Base-by-base conservation (phyloP, 2,329 filamentous ascomycete genomes). In the Cordyceps cicadae region DNA sequence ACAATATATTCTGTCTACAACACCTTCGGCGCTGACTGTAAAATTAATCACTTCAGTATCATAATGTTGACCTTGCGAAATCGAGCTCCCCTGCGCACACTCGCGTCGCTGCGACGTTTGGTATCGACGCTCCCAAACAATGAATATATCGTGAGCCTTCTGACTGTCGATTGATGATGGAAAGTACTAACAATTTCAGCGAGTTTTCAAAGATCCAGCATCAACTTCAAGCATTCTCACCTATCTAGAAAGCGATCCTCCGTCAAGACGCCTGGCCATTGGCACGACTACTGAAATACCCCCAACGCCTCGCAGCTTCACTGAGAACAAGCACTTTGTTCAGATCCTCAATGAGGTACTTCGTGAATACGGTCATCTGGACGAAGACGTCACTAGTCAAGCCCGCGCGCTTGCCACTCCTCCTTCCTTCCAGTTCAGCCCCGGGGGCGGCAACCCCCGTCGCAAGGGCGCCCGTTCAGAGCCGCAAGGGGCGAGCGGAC, bases 321-420 rank as follows among this genome's bases (percentile, higher is more conserved):
- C 70, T 24, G 80, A 83, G 67, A 89, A 88, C 68, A 77, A 73
- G 11, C 71, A 74, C 24, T 89, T 89, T 69, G 68, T 85, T n/a
- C 67, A 73, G 11, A 81, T 87, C 55, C 76, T 88, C 24, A 78
- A 84, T 66, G 74, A 81, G 17, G 82, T 87, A 1, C 75, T 88
- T 21, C 69, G 72, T 2, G 73, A 80, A 59, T 73, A 87, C 64
- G 85, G 83, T 3, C 74, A 79, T 50, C 65, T 79, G n/a, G 86
- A 88, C 62, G 80, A 81, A 5, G 74, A 75, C 37, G 74, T 87
- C 0, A 71, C 76, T 62, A 75, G 76, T 9, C 84, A 88, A 67
- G 86, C 85, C 0, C 76, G 77, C 43, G 83, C 82, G 1, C 83
- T 86, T 64, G 85, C 85, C 3, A 79, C 81, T 1, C 79, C 83